Percentiles rank a stretch among this genome's conserved stretches.
These are phyloP conservation scores for Clonostachys byssicola DNA, from an alignment of 2,329 filamentous ascomycete genomes.

Conservation along the genomic window DNA sequence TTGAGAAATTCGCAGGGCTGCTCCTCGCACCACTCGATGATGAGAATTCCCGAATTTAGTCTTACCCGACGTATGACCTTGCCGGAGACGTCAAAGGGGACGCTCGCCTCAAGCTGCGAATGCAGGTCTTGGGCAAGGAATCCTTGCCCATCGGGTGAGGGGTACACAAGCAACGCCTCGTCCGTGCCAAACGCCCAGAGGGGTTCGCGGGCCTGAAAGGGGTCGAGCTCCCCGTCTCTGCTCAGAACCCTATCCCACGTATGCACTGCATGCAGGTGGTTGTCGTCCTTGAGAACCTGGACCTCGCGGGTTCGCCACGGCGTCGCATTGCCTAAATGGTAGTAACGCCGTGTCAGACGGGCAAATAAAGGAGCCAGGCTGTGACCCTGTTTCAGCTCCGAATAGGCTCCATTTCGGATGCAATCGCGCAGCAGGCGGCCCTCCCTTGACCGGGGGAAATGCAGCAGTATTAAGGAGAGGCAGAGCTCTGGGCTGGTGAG, in stretches of 20 bases:
- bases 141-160: slow-evolving; percentile 14
- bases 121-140: slow-evolving; percentile 48
- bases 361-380: slow-evolving; percentile 39
- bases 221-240: slow-evolving; percentile 28
- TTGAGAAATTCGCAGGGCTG: slow-evolving; percentile 46
- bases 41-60: slow-evolving; percentile 40
- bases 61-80: slow-evolving; percentile 52
- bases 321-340: slow-evolving; percentile 41
- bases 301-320: slow-evolving; percentile 26
- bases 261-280: slow-evolving; percentile 25
- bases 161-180: slow-evolving; percentile 53
- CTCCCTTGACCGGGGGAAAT: slow-evolving; percentile 51
- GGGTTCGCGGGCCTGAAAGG: slow-evolving; percentile 40
- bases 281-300: slow-evolving; percentile 8
- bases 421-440: slow-evolving; percentile 28
- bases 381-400: not conserved
- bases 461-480: slow-evolving; percentile 38
- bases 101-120: slow-evolving; percentile 28
- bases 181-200: slow-evolving; percentile 49
- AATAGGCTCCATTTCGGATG: not conserved
- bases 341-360: slow-evolving; percentile 47
- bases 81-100: slow-evolving; percentile 45
- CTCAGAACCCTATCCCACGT: slow-evolving; percentile 40
- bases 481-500: slow-evolving; percentile 44
- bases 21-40: slow-evolving; percentile 60